Evolutionary conservation across 2,329 filamentous ascomycete genomes (phyloP).

Genomic region (Arthroderma sp.): DNA sequence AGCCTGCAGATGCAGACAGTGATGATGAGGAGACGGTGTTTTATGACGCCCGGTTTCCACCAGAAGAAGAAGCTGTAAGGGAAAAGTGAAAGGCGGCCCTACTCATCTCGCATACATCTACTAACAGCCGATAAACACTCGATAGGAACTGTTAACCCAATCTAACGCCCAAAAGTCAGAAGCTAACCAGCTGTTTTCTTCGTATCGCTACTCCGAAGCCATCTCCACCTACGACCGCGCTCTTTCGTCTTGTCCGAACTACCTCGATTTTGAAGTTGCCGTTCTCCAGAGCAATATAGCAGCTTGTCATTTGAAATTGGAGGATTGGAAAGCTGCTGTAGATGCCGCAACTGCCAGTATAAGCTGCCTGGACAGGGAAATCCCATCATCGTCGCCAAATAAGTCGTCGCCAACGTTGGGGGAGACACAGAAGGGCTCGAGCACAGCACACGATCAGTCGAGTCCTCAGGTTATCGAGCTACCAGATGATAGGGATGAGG

Average conservation of each 20-base stretch:
- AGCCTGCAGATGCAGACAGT: conserved; percentile 16
- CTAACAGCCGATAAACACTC: neutral
- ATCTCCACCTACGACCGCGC: conserved; percentile 75
- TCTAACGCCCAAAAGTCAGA: conserved; percentile 59
- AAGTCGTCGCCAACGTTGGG: no score
- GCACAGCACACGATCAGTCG: neutral
- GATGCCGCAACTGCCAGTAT: conserved; percentile 60
- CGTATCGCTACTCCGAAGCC: conserved; percentile 59
- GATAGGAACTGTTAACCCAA: conserved; percentile 53
- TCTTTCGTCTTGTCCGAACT: conserved; percentile 62
- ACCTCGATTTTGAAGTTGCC: conserved; percentile 76
- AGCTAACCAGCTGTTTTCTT: conserved; percentile 68
- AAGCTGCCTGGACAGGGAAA: conserved; percentile 54
- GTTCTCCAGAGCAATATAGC: conserved; percentile 81
- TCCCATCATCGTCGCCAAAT: neutral
- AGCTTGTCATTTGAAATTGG: conserved; percentile 73
- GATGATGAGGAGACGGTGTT: conserved; percentile 27
- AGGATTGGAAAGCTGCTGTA: conserved; percentile 73
- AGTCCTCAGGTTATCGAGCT: conserved; percentile 5
- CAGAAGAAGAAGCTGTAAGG: conserved; percentile 36
- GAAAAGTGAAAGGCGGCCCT: conserved; percentile 10
- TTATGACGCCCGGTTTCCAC: conserved; percentile 32
- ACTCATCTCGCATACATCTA: no score
- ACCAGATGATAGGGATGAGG: conserved; percentile 19
- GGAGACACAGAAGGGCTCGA: no score